Base-by-base conservation (phyloP, 768 basidiomycete genomes). In the Kondoa malvinella region DNA sequence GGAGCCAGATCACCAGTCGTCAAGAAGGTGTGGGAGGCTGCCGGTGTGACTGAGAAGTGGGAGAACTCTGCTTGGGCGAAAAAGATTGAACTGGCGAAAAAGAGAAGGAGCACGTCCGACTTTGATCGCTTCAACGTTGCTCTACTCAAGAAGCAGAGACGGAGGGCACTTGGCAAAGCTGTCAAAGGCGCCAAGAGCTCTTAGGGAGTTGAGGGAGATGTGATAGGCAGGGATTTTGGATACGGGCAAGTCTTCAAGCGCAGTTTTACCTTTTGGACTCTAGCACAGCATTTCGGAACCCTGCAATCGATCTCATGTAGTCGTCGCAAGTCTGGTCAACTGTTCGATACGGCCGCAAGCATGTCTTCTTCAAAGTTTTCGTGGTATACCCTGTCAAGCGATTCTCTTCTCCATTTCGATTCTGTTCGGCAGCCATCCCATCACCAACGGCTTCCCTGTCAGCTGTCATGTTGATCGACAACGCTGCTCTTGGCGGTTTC, bases 51-150 rank as follows among this genome's bases (percentile, higher is more conserved):
- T 62, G 85, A 84, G 77, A 91, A 92, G 82, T 97, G 95, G 94
- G 85, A 87, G 70, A 83, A 83, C 75, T 87, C 87, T 26, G 73
- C 81, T 3, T 97, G 92, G 92, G 89, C 90, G 68, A 84, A 89
- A 81, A 90, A 85, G 81, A 84, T 88, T 64, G 83, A 82, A 57
- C 86, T 88, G 15, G 77, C 83, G 66, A 81, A 86, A 79, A 83
- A 83, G 78, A 83, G 92, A 76, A 82, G 86, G 78, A 80, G 81
- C 75, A 76, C 89, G 68, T 86, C 84, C 79, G 94, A 99, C 81
- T 97, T 97, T 78, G 88, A 85, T 69, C 85, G 92, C 66, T 97
- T 96, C 81, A 57, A 82, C 74, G 84, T 92, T 69, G 85, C 89
- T 84, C 75, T 95, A 74, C 83, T 83, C 70, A 95, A 96, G 87